These are phyloP conservation scores for Gamsiella multidivaricata DNA, from an alignment of 192 early-diverging fungal genomes.

Conservation along the genomic window DNA sequence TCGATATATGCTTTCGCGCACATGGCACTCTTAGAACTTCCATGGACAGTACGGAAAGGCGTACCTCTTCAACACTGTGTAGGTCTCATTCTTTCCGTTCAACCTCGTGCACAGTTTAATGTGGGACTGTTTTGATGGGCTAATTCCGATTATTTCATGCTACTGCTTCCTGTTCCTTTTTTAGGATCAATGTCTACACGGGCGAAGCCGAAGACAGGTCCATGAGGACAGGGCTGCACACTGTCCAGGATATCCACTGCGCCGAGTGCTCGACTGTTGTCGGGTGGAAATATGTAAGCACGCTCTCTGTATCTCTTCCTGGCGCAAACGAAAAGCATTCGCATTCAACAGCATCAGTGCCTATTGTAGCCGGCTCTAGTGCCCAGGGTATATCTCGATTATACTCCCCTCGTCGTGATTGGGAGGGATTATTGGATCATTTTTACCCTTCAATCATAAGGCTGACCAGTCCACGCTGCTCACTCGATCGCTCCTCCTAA, in stretches of 20 bases:
- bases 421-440: not conserved
- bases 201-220: conserved; percentile 64
- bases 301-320: not conserved
- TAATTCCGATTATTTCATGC: not conserved
- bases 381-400: not conserved
- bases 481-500: not conserved
- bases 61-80: conserved; percentile 74
- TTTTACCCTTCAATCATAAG: not conserved
- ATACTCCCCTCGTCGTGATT: conserved; percentile 2
- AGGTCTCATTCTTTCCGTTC: conserved; percentile 2
- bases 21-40: conserved; percentile 56
- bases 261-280: conserved; percentile 59
- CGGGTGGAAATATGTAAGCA: conserved; percentile 74
- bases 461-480: not conserved
- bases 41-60: conserved; percentile 72
- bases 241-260: conserved; percentile 77
- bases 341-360: no score
- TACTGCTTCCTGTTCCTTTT: not conserved
- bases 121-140: conserved; percentile 5
- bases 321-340: no score
- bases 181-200: conserved; percentile 65
- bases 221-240: conserved; percentile 84
- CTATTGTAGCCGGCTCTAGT: not conserved
- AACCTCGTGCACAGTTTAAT: not conserved
- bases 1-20: no score